Evolutionary conservation across 2,329 filamentous ascomycete genomes (phyloP).

Genomic region (Colletotrichum lentis): DNA sequence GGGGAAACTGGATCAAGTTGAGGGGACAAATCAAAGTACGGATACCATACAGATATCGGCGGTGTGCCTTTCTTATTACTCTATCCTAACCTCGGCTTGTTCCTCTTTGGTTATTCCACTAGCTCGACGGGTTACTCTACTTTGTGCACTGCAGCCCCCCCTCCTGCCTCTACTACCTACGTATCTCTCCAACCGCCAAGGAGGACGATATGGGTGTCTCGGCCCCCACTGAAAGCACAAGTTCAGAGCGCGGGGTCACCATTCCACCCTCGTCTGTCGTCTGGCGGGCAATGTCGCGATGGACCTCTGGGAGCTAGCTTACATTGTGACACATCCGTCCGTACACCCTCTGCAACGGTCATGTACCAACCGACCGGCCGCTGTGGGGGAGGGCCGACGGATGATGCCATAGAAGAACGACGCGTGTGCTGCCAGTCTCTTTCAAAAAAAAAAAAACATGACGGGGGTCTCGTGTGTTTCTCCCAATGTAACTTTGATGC

Average conservation of each 20-base stretch:
- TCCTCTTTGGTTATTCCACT: not conserved
- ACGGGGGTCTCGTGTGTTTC: slow-evolving; percentile 19
- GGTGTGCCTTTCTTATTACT: not conserved
- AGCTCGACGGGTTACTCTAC: too few species aligned
- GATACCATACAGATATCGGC: not conserved
- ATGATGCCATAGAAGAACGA: too few species aligned
- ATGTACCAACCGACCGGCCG: not conserved
- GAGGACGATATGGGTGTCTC: slow-evolving; percentile 9
- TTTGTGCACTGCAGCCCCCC: too few species aligned
- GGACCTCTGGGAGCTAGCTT: too few species aligned
- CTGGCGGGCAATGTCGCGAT: slow-evolving; percentile 9
- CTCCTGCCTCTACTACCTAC: too few species aligned
- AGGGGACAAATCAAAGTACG: too few species aligned
- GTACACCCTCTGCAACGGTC: not conserved
- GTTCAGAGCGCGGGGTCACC: slow-evolving; percentile 31
- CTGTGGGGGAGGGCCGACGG: too few species aligned
- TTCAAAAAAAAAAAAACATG: slow-evolving; percentile 1
- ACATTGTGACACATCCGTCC: too few species aligned
- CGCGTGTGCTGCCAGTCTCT: not conserved
- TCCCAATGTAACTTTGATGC: slow-evolving; percentile 21
- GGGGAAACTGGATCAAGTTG: not conserved
- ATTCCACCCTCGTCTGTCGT: slow-evolving; percentile 25
- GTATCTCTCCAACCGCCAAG: slow-evolving; percentile 15
- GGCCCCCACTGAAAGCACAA: slow-evolving; percentile 24
- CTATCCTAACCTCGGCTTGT: slow-evolving; percentile 15